phyloP scores from a whole-genome alignment of 306 rosid genomes.

The Nissolia schottii region DNA sequence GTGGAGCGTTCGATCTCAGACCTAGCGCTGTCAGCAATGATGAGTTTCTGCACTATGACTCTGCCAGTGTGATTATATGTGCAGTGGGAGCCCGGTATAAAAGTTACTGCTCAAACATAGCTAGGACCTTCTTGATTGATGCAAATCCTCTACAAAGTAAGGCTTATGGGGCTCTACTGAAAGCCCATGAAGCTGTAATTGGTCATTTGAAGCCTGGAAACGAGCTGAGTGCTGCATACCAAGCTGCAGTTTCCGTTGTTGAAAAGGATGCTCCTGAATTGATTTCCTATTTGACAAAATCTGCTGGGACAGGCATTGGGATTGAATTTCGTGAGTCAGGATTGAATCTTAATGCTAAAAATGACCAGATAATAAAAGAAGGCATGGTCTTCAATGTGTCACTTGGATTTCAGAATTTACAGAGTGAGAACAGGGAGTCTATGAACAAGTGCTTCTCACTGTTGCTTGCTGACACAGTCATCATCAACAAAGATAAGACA shows the following conservation, averaged over 20 bases:
- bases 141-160: conserved; percentile 75
- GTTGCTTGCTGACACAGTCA: conserved; percentile 82
- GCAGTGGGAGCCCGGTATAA: conserved; percentile 89
- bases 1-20: conserved; percentile 85
- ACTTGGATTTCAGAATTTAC: conserved; percentile 83
- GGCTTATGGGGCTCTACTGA: conserved; percentile 80
- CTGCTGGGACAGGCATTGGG: conserved; percentile 93
- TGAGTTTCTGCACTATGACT: conserved; percentile 73
- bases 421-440: conserved; percentile 39
- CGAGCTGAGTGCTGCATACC: conserved; percentile 63
- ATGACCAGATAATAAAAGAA: conserved; percentile 65
- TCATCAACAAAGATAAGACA: conserved; percentile 58
- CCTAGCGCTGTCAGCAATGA: conserved; percentile 97
- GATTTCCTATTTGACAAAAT: conserved; percentile 64
- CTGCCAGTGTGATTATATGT: conserved; percentile 87
- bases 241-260: conserved; percentile 73
- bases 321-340: conserved; percentile 97
- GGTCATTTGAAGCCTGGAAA: conserved; percentile 66
- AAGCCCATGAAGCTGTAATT: conserved; percentile 80
- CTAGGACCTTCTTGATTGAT: conserved; percentile 86
- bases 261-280: conserved; percentile 82
- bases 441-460: conserved; percentile 63
- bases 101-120: conserved; percentile 88
- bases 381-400: conserved; percentile 93
- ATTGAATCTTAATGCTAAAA: conserved; percentile 77